phyloP scores from a whole-genome alignment of 495 filamentous ascomycete species.

The Halenospora varia region DNA sequence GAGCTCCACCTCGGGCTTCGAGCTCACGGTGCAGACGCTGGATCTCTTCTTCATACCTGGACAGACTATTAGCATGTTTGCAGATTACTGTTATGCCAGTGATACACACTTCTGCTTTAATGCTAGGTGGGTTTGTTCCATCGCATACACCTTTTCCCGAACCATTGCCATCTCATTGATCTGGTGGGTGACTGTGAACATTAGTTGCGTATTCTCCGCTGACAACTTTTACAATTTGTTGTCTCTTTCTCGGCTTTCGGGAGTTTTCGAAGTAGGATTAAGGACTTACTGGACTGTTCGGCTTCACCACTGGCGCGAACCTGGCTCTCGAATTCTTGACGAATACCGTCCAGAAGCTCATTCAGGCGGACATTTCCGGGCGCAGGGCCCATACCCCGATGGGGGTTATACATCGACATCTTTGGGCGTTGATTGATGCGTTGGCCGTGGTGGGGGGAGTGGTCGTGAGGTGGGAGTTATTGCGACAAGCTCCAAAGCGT shows the following conservation, averaged over 20 bases:
- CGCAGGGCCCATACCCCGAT: constrained; percentile 73
- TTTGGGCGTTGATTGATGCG: neutral
- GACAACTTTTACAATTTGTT: too few relatives aligned
- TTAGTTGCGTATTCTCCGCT: too few relatives aligned
- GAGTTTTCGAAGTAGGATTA: too few relatives aligned
- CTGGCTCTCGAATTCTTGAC: constrained; percentile 85
- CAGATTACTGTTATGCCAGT: neutral
- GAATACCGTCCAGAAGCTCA: constrained; percentile 86
- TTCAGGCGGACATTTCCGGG: constrained; percentile 67
- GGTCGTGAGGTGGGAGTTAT: neutral
- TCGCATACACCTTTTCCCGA: constrained; percentile 80
- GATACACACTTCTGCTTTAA: constrained; percentile 82
- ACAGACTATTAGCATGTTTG: neutral
- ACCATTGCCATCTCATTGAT: constrained; percentile 92
- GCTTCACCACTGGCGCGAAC: constrained; percentile 70
- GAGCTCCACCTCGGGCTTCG: constrained; percentile 75
- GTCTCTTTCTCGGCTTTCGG: too few relatives aligned
- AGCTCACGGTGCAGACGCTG: constrained; percentile 80
- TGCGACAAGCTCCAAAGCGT: neutral
- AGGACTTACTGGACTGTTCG: constrained; percentile 81
- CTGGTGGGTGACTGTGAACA: constrained; percentile 70
- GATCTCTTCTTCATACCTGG: constrained; percentile 92
- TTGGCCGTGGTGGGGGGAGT: neutral
- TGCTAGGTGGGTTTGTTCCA: constrained; percentile 80
- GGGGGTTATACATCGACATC: constrained; percentile 86